Evolutionary conservation across 2,329 filamentous ascomycete genomes (phyloP).

Genomic region (Grosmannia penicillata): DNA sequence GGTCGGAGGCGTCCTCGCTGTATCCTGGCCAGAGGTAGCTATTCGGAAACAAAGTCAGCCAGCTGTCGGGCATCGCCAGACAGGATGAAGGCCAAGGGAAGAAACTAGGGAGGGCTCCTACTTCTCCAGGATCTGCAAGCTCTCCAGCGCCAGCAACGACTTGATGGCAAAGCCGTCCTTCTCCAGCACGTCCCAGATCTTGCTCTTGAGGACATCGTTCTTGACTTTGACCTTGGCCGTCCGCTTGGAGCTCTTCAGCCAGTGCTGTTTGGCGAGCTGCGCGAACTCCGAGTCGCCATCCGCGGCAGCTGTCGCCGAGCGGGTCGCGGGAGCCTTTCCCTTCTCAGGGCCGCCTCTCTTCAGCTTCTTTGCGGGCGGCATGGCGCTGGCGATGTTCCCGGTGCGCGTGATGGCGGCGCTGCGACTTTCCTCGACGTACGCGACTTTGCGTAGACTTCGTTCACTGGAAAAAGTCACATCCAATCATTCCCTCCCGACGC

Average conservation of each 20-base stretch:
- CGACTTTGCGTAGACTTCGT: neutral
- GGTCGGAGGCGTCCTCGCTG: conserved; percentile 74
- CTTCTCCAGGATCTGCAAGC: conserved; percentile 79
- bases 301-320: conserved; percentile 37
- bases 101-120: conserved; percentile 20
- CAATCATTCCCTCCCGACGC: too few relatives aligned
- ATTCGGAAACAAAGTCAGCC: neutral
- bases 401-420: neutral
- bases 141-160: conserved; percentile 71
- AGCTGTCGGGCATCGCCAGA: too few relatives aligned
- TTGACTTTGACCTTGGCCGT: conserved; percentile 56
- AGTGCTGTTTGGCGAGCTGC: conserved; percentile 68
- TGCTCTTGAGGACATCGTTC: conserved; percentile 71
- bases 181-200: conserved; percentile 82
- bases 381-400: conserved; percentile 14
- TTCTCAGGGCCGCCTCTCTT: conserved; percentile 33
- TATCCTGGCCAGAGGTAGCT: conserved; percentile 95
- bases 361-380: conserved; percentile 46
- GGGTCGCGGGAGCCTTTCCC: conserved; percentile 16
- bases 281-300: conserved; percentile 60
- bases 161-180: conserved; percentile 64
- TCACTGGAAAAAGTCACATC: too few relatives aligned
- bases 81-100: too few relatives aligned
- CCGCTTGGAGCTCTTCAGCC: conserved; percentile 55
- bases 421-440: neutral